Base-by-base conservation (phyloP, 1,284 basidiomycete species). In the Abortiporus biennis region DNA sequence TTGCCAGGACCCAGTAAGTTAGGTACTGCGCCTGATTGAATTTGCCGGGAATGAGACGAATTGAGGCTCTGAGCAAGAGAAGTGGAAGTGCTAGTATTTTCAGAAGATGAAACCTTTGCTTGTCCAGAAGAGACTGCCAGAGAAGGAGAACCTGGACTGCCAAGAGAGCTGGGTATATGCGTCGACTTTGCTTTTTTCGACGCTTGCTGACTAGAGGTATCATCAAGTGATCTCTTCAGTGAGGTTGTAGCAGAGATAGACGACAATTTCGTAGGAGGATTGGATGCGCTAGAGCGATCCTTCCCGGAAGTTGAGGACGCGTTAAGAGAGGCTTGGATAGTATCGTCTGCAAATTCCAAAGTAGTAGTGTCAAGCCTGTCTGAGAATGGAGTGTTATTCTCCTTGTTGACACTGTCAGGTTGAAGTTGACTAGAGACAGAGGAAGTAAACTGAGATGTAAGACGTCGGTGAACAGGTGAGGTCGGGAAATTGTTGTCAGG, bases 101-200 rank as follows among this genome's bases (percentile, higher is more conserved):
- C 27, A 9, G 9, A 9, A n/a, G 27, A 9, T 9, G 27, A n/a
- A 9, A 29, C 27, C n/a, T 29, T 29, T 29, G 27, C 9, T 29
- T 9, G 9, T 9, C 9, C 27, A 9, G 27, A n/a, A 29, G n/a
- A 9, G n/a, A n/a, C 9, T n/a, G n/a, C 27, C 27, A n/a, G n/a
- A 9, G n/a, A 6, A 34, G 32, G 15, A 34, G n/a, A 6, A 34
- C 6, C 6, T 34, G 15, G 15, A 16, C 8, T 15, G 8, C n/a
- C 32, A 34, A 15, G 32, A 34, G n/a, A 16, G 15, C 27, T 34
- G 32, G 32, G 32, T 38, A 12, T 38, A 23, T 38, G 36, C 36
- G 21, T 25, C 12, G 22, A 6, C n/a, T 24, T 38, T 8, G 21
- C 13, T 22, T 15, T 38, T 25, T 22, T 38, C 13, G 13, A 13